phyloP scores from a whole-genome alignment of 2,329 filamentous ascomycete genomes.

The Cladosporium oxysporum region DNA sequence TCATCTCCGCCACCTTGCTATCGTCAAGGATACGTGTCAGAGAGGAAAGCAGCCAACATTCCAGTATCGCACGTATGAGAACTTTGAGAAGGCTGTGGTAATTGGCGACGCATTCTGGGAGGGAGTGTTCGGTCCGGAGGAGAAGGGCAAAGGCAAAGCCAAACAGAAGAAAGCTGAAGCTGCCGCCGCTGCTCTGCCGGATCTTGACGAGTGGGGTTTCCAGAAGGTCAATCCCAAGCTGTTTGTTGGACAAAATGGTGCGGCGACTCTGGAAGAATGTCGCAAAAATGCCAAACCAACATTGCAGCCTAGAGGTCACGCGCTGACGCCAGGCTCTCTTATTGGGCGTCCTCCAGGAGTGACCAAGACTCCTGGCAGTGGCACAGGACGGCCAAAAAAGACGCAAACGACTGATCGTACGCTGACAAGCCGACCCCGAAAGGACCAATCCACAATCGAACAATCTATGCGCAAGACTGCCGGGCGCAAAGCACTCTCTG shows the following conservation, averaged over 20 bases:
- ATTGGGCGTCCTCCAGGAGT: not conserved
- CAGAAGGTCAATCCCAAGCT: slow-evolving; percentile 36
- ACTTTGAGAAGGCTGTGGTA: slow-evolving; percentile 57
- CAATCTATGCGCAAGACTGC: not conserved
- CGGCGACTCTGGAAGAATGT: slow-evolving; percentile 47
- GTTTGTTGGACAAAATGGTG: slow-evolving; percentile 44
- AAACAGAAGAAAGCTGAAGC: slow-evolving; percentile 16
- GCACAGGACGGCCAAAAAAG: not conserved
- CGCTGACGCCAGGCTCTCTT: not conserved
- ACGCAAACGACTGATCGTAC: not conserved
- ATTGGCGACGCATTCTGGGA: slow-evolving; percentile 54
- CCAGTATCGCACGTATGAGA: slow-evolving; percentile 55
- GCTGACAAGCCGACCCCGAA: not conserved
- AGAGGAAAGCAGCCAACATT: slow-evolving; percentile 52
- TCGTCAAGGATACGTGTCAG: slow-evolving; percentile 57
- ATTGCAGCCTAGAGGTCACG: not conserved
- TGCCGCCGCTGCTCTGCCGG: slow-evolving; percentile 21
- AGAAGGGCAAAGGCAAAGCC: slow-evolving; percentile 33
- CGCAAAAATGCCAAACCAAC: slow-evolving; percentile 18
- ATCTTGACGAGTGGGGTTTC: slow-evolving; percentile 53
- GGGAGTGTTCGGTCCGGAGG: slow-evolving; percentile 44
- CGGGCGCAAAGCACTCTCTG: not conserved
- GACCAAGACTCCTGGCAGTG: not conserved
- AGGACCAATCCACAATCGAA: not conserved
- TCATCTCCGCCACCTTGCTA: slow-evolving; percentile 57